phyloP scores from a whole-genome alignment of 2,329 filamentous ascomycete genomes.

The Stemphylium beticola region DNA sequence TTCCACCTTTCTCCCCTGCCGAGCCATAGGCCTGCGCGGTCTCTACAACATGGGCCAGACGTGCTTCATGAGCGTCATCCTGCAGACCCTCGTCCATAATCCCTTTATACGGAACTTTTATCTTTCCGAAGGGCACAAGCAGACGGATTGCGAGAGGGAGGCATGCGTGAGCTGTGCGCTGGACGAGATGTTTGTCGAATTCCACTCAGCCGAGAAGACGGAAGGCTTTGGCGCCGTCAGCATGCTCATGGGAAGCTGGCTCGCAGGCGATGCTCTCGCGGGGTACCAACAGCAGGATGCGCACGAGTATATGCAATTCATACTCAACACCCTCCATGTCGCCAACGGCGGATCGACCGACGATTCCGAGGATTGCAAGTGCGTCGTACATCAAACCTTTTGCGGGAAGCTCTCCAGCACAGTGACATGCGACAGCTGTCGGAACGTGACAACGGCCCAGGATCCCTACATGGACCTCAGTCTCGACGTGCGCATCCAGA shows the following conservation, averaged over 20 bases:
- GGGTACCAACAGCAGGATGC: constrained; percentile 96
- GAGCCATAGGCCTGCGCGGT: constrained; percentile 84
- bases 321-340: constrained; percentile 86
- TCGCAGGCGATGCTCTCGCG: constrained; percentile 71
- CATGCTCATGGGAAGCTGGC: constrained; percentile 89
- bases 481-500: constrained; percentile 78
- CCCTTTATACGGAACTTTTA: constrained; percentile 91
- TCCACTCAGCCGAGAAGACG: constrained; percentile 74
- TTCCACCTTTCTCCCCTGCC: constrained; percentile 79
- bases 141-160: constrained; percentile 69
- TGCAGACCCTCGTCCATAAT: constrained; percentile 93
- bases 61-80: constrained; percentile 95
- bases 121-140: constrained; percentile 85
- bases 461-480: constrained; percentile 93
- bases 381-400: constrained; percentile 92
- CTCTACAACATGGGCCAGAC: constrained; percentile 99
- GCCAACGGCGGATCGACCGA: constrained; percentile 68
- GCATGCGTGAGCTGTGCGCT: constrained; percentile 67
- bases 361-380: constrained; percentile 67
- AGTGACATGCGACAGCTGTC: constrained; percentile 88
- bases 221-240: constrained; percentile 91
- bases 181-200: constrained; percentile 68
- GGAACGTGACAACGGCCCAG: constrained; percentile 78
- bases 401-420: constrained; percentile 90
- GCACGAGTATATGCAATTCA: constrained; percentile 95